Conservation (phyloP, 2,329 filamentous ascomycete genomes). For the Epichloe festucae region DNA sequence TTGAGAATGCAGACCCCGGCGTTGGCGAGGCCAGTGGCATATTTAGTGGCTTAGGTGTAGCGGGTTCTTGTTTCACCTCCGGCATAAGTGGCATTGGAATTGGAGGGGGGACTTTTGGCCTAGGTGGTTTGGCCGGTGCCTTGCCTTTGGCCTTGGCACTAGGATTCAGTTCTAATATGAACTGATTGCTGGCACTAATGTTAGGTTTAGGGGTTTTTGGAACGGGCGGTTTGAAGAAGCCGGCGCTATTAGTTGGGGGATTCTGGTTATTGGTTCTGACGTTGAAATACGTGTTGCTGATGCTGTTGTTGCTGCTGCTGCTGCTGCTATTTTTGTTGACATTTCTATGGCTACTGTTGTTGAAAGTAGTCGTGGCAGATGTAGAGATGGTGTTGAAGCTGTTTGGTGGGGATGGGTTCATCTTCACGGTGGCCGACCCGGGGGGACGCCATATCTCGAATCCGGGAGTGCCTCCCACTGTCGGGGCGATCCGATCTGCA, state of each 20-base stretch:
- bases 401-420: slow-evolving; percentile 13
- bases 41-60: slow-evolving; percentile 16
- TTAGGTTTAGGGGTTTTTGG: slow-evolving; percentile 27
- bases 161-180: slow-evolving; percentile 24
- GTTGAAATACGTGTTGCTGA: background rate
- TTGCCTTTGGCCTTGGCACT: slow-evolving; percentile 21
- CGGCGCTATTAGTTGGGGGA: slow-evolving; percentile 2
- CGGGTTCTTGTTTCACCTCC: slow-evolving; percentile 19
- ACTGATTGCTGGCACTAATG: slow-evolving; percentile 21
- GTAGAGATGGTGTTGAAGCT: slow-evolving; percentile 9
- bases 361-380: background rate
- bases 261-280: background rate
- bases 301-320: background rate
- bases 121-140: slow-evolving; percentile 20
- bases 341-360: background rate
- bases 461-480: slow-evolving; percentile 21
- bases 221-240: slow-evolving; percentile 25
- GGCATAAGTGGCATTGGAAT: slow-evolving; percentile 13
- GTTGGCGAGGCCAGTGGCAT: slow-evolving; percentile 11
- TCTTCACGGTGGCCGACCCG: slow-evolving; percentile 13
- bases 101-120: slow-evolving; percentile 13
- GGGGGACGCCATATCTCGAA: slow-evolving; percentile 27
- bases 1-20: slow-evolving; percentile 2
- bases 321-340: background rate
- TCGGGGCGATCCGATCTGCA: slow-evolving; percentile 8